These are phyloP conservation scores for Sporothrix euskadiensis DNA, from an alignment of 2,329 filamentous ascomycete genomes.

Conservation along the genomic window DNA sequence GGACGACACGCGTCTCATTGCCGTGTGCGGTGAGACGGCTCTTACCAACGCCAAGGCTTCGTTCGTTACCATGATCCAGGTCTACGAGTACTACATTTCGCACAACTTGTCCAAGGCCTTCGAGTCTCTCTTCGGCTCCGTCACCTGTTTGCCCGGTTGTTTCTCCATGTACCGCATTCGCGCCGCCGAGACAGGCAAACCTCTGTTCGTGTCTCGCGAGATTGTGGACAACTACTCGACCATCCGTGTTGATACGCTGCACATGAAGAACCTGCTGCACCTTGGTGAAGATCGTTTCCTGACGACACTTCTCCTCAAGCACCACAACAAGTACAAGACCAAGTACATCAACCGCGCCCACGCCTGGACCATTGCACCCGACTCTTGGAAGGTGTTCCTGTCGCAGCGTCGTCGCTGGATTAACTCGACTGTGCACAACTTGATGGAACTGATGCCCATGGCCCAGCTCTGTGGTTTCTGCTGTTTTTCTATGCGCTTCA, in stretches of 20 bases:
- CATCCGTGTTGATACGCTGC: constrained; percentile 94
- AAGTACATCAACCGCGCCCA: constrained; percentile 93
- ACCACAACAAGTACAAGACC: constrained; percentile 93
- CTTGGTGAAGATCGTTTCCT: constrained; percentile 97
- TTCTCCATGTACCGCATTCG: constrained; percentile 99
- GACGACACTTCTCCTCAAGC: constrained; percentile 90
- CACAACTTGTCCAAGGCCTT: constrained; percentile 97
- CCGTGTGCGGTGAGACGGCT: constrained; percentile 90
- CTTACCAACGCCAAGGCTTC: constrained; percentile 91
- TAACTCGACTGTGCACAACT: constrained; percentile 97
- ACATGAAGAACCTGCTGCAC: constrained; percentile 98
- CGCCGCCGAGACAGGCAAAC: constrained; percentile 90
- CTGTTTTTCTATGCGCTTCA: constrained; percentile 99
- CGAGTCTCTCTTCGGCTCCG: constrained; percentile 93
- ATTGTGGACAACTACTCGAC: constrained; percentile 85
- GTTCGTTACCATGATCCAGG: constrained; percentile 97
- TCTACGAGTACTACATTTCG: constrained; percentile 99
- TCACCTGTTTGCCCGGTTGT: constrained; percentile 97
- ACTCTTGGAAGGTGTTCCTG: constrained; percentile 90
- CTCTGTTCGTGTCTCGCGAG: constrained; percentile 91
- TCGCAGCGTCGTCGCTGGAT: constrained; percentile 99
- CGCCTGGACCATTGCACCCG: constrained; percentile 95
- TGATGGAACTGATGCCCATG: constrained; percentile 91
- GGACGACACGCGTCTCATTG: constrained; percentile 89
- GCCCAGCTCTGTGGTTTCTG: constrained; percentile 97